Evolutionary conservation across 2,329 filamentous ascomycete genomes (phyloP), one percentile per base, ranked within the genome.

Genomic region (Pseudomassariella vexata): DNA sequence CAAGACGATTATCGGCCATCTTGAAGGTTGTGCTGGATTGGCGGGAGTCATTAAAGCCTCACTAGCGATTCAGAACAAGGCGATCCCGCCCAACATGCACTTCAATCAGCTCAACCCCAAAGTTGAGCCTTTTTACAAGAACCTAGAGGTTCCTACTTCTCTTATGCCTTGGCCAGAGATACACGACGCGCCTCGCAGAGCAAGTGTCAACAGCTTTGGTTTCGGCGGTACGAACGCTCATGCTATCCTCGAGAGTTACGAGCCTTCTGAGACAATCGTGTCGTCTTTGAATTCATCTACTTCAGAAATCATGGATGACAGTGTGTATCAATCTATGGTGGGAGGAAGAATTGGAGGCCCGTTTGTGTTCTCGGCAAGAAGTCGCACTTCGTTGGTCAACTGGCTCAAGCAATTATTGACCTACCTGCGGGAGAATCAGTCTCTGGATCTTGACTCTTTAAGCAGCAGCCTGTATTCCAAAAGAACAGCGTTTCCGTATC

Each of bases 51-150:
- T 52, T 3, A 48, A 47, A 14, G 39, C 42, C 4, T 27, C 30
- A 1, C 17, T 40, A 5, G 37, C 42, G 0, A 6, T 52, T 0
- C 32, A 45, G n/a, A 10, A 41, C 16, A 18, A 25, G 1, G 23
- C 12, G 0, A 32, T 51, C 9, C 44, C 54, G 0, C 53, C 54
- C 2, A 60, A 59, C 18, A 28, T 51, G 6, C 42, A 37, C 7
- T 50, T 60, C 30, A 33, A 50, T 3, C 28, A 35, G 8, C 34
- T 55, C 2, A 57, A 48, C 30, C 49, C 49, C 1, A 24, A 19
- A 0, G 15, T 41, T 5, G 9, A 24, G 18, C 36, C 38, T 5
- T 42, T 38, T 16, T 31, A 32, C 12, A 8, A 17, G 1, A 4
- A 23, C 8, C 11, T 41, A 5, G 5, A 28, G 3, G 11, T 39